These are phyloP conservation scores for Leccinum disarticulatum DNA, from an alignment of 768 basidiomycete species.

Conservation along the genomic window DNA sequence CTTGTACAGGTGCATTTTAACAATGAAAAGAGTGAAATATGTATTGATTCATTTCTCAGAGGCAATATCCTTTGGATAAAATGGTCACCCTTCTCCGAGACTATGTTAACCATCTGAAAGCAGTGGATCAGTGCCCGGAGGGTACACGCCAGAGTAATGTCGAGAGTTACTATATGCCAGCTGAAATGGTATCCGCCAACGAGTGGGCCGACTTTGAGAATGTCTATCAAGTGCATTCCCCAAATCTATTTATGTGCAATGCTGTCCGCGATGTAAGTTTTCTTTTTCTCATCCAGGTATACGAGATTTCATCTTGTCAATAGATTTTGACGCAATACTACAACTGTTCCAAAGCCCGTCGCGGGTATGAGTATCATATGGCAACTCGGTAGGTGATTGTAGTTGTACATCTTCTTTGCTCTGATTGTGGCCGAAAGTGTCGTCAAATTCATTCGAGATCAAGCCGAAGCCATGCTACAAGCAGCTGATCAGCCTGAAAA, in stretches of 20 bases:
- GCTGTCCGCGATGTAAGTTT: conserved; percentile 72
- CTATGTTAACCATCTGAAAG: conserved; percentile 56
- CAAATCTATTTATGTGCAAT: conserved; percentile 75
- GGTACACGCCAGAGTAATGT: conserved; percentile 33
- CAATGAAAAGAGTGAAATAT: background rate
- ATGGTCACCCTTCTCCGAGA: conserved; percentile 62
- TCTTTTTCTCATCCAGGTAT: background rate
- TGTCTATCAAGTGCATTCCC: conserved; percentile 88
- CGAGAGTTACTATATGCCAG: conserved; percentile 62
- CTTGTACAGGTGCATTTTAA: conserved; percentile 17
- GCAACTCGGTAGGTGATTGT: conserved; percentile 64
- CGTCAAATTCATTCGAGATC: too few species aligned
- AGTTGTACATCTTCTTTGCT: conserved; percentile 3
- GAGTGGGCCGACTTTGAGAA: conserved; percentile 86
- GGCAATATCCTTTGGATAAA: conserved; percentile 32
- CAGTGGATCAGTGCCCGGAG: conserved; percentile 40
- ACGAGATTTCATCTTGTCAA: conserved; percentile 12
- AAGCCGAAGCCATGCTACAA: too few species aligned
- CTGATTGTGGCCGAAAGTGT: too few species aligned
- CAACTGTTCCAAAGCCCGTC: conserved; percentile 71
- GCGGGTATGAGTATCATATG: conserved; percentile 85
- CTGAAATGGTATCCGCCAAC: conserved; percentile 61
- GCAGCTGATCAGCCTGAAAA: too few species aligned
- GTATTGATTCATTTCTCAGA: conserved; percentile 20
- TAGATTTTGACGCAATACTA: conserved; percentile 90